Base-by-base conservation (phyloP, 306 rosid species). In the Dryas octopetala region DNA sequence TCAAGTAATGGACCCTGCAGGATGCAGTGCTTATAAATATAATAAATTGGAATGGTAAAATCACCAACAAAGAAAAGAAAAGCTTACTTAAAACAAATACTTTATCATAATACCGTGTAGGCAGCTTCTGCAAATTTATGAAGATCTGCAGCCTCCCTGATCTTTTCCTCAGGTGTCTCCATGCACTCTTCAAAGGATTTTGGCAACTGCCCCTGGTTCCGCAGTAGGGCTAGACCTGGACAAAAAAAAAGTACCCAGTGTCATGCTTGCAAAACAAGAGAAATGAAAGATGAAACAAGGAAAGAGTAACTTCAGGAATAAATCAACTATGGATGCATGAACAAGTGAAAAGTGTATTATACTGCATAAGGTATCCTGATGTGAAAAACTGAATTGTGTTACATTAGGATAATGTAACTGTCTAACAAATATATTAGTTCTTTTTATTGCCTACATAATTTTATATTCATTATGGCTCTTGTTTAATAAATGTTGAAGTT, bases 81-180 rank as follows among this genome's bases (percentile, higher is more conserved):
- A 57, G 59, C 6, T 40, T 44, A 70, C 32, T 26, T 70, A 12
- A 53, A 50, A 28, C 2, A 66, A 67, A 55, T 14, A 76, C 71
- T 59, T 28, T 47, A 67, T 55, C 68, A 57, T 45, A 73, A 45
- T 89, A 91, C 98, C 70, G 98, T 93, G 84, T 93, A 93, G 66
- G 98, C 97, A 76, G 98, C 98, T 88, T 91, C 98, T 28, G 97
- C 97, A 83, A 86, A 93, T 77, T 89, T 91, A 88, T 91, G 97
- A 79, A 93, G 90, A 78, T 86, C 80, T 45, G 82, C 88, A 76
- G 98, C 98, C 85, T 91, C 98, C 88, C 75, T 83, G 72, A 91
- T 86, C 58, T 19, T 75, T 70, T 70, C 84, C 67, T 74, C 82
- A 54, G 97, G 93, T 75, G 87, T 85, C 78, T 85, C 90, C 43